phyloP scores from a whole-genome alignment of 805 yeast species.

The Dipodascus geniculatus region DNA sequence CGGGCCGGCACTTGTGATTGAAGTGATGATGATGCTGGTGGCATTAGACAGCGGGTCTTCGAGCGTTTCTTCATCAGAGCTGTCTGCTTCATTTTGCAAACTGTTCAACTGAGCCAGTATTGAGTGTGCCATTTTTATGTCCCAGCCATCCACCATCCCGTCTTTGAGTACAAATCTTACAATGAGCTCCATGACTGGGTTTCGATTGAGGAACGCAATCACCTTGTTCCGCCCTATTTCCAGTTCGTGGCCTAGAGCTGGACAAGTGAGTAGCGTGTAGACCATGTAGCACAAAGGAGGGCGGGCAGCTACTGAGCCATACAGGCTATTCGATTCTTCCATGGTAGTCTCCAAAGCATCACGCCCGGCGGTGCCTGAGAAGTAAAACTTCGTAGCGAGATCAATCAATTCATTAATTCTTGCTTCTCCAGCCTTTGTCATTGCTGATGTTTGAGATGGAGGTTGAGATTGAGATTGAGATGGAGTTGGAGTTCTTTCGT shows the following conservation, averaged over 20 bases:
- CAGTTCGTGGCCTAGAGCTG: background rate
- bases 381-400: background rate
- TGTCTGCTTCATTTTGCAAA: background rate
- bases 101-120: background rate
- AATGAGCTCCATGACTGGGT: background rate
- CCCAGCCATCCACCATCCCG: background rate
- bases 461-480: no score
- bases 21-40: background rate
- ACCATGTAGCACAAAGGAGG: background rate
- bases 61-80: background rate
- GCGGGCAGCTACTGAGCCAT: background rate
- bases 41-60: background rate
- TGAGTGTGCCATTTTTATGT: background rate
- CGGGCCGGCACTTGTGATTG: background rate
- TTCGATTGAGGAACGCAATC: background rate
- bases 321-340: no score
- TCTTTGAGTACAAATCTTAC: background rate
- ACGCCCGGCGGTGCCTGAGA: background rate
- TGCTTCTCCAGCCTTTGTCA: background rate
- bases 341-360: no score
- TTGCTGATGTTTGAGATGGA: no score
- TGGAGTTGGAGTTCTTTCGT: no score
- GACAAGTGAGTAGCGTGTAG: background rate
- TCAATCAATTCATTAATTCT: background rate
- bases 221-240: background rate